These are phyloP conservation scores for Trichoderma lentiforme DNA, from an alignment of 2,329 filamentous ascomycete genomes.

Conservation along the genomic window DNA sequence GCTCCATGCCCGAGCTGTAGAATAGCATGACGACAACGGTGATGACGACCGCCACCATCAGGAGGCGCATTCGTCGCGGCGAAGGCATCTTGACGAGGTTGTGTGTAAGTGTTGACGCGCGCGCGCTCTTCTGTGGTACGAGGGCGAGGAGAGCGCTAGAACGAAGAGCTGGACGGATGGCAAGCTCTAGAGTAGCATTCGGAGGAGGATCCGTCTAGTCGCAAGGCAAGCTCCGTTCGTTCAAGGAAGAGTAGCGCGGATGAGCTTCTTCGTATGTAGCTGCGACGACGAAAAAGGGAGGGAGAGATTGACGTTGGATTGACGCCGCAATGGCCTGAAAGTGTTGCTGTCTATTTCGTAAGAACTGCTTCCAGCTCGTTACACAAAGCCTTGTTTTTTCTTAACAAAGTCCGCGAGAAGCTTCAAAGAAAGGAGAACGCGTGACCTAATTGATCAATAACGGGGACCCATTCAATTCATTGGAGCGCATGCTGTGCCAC, in stretches of 20 bases:
- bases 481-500: conserved; percentile 1
- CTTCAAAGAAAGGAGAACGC: conserved; percentile 12
- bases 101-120: conserved; percentile 17
- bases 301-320: not conserved
- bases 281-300: not conserved
- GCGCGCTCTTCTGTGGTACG: not conserved
- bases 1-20: conserved; percentile 59
- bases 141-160: not conserved
- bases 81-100: conserved; percentile 56
- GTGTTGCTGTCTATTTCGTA: not conserved
- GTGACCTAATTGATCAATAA: conserved; percentile 16
- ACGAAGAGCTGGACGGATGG: not conserved
- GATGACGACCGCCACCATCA: conserved; percentile 62
- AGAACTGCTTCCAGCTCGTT: not conserved
- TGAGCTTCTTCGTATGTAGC: not conserved
- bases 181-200: conserved; percentile 1
- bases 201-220: not conserved
- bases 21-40: conserved; percentile 68
- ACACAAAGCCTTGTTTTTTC: not conserved
- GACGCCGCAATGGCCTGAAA: not conserved
- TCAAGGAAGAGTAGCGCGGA: not conserved
- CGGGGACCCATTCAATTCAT: conserved; percentile 10
- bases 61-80: conserved; percentile 64
- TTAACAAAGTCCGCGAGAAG: not conserved
- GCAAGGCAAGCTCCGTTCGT: not conserved